Evolutionary conservation across 1,139 yeast genomes (phyloP), one percentile per base, ranked within the genome.

Genomic region (Pichia sp.): DNA sequence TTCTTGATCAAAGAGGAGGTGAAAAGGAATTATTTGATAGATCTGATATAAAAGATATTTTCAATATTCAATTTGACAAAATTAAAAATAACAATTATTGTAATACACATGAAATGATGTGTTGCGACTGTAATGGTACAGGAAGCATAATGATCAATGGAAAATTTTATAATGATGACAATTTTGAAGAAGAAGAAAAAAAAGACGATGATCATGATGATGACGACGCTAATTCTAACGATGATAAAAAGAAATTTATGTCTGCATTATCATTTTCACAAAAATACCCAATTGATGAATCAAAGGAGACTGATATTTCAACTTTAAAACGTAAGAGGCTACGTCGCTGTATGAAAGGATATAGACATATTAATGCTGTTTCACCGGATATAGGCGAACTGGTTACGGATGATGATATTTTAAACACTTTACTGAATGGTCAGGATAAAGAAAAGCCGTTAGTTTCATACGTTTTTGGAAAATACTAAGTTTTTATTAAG

Each of bases 31-130:
- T 80, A 1, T 83, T 83, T 55, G 78, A 74, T 39, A 62, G 68
- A 39, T 71, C 69, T 9, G 96, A 86, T 51, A 65, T 91, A 50
- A 78, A 74, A 46, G 93, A 87, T 56, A 65, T 91, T 42, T 89
- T 91, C 57, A 75, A 80, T 1, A 60, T 88, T 2, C 43, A 35
- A 8, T 34, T 42, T 31, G 51, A 42, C 2, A 48, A 40, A 21
- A 31, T 41, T 11, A 26, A 29, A 35, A 26, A n/a, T 6, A 19
- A 16, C 2, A 18, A 37, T 2, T 33, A 38, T 16, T 79, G 87
- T 47, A 82, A 84, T 52, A 91, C 97, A 0, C 96, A 91, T 62
- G 95, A 84, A 53, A 62, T 88, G 48, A 70, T 88, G 38, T 81
- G 70, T n/a, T 88, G 96, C 60, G 55, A 60, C 1, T 88, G 96